Conservation (phyloP, 1,284 basidiomycete genomes). For the Marasmius sp. region DNA sequence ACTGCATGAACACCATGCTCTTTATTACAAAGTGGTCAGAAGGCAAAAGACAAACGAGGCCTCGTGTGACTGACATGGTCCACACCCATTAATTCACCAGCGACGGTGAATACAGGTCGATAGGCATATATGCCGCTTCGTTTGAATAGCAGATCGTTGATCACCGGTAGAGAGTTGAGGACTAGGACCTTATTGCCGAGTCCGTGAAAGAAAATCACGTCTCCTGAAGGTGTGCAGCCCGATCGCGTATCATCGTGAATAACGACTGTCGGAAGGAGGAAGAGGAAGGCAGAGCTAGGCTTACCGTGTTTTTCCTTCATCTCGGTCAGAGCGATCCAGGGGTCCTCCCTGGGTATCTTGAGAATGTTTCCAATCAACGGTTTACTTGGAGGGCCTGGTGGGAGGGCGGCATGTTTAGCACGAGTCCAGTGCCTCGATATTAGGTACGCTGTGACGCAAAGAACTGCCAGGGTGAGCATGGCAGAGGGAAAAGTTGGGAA, state of each 20-base stretch:
- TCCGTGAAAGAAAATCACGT: slow-evolving; percentile 24
- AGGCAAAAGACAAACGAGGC: background rate
- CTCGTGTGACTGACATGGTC: slow-evolving; percentile 18
- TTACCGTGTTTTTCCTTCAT: background rate
- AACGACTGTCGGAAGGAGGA: too few species aligned
- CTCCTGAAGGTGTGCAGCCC: slow-evolving; percentile 15
- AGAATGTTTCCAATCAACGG: slow-evolving; percentile 8
- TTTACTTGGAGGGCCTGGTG: slow-evolving; percentile 1
- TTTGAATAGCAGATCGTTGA: slow-evolving; percentile 33
- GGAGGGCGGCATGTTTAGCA: background rate
- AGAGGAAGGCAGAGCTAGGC: background rate
- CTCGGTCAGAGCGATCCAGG: slow-evolving; percentile 1
- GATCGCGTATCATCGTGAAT: background rate
- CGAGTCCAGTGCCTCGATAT: background rate
- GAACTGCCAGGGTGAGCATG: background rate
- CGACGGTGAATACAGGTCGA: slow-evolving; percentile 33
- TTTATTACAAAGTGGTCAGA: slow-evolving; percentile 2
- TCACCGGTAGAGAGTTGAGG: slow-evolving; percentile 30
- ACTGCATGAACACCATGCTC: slow-evolving; percentile 23
- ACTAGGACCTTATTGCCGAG: slow-evolving; percentile 29
- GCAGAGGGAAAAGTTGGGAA: background rate
- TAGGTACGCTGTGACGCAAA: background rate
- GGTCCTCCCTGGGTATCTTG: background rate
- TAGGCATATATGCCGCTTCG: slow-evolving; percentile 32
- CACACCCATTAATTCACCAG: slow-evolving; percentile 34